Evolutionary conservation across 1,284 basidiomycete genomes (phyloP).

Genomic region (Puccinia triticina): DNA sequence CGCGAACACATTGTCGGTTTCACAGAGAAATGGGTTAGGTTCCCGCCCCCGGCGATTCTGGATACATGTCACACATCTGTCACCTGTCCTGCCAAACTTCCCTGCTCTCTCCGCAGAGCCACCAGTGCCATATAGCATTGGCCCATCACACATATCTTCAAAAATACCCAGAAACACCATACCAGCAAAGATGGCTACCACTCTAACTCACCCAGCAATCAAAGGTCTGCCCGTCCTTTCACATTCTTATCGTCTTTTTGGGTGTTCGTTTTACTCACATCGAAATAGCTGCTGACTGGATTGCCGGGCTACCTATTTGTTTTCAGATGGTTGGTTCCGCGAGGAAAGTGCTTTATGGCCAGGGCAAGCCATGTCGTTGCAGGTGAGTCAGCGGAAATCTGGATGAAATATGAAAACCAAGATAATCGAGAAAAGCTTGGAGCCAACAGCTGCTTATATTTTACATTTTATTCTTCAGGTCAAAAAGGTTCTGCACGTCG

Average conservation of each 20-base stretch:
- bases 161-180: not conserved
- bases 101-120: not conserved
- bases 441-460: not conserved
- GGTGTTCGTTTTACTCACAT: not conserved
- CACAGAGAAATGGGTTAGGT: conserved; percentile 17
- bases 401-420: not conserved
- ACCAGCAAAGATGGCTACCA: not conserved
- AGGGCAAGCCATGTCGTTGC: conserved; percentile 63
- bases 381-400: conserved; percentile 8
- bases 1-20: no score
- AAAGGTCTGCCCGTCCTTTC: not conserved
- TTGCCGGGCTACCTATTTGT: not conserved
- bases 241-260: not conserved
- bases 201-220: conserved; percentile 26
- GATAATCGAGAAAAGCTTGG: not conserved
- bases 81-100: no score
- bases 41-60: not conserved
- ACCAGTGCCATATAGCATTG: not conserved
- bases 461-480: conserved; percentile 63
- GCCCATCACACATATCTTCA: not conserved
- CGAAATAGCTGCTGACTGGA: not conserved
- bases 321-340: conserved; percentile 91
- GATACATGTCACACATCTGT: no score
- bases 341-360: conserved; percentile 98
- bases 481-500: conserved; percentile 90